Evolutionary conservation across 2,329 filamentous ascomycete genomes (phyloP), one percentile per base, ranked within the genome.

Genomic region (Elsinoe australis): DNA sequence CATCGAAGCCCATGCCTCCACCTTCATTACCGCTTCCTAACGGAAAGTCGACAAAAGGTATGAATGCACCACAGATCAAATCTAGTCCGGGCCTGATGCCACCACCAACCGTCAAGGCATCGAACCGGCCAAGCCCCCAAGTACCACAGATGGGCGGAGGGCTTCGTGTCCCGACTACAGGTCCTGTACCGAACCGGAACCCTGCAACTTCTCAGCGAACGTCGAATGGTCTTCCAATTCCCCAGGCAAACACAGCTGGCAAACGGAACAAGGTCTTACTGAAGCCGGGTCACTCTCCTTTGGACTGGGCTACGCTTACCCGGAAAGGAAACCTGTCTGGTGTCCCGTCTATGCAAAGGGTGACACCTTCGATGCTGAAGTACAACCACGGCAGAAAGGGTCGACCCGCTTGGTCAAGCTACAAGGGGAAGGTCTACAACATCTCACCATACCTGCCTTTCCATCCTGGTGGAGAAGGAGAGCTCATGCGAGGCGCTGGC

Each of bases 381-480:
- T 67, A 71, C 31, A 81, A 87, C 67, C 94, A 85, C 31, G 90
- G 90, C 0, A 79, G 90, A 22, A 85, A 84, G 61, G 87, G 87
- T 6, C 82, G 78, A 53, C 86, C 94, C 59, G 87, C 89, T 0
- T 98, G 92, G 92, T 94, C 85, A 52, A 85, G 80, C 1, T 82
- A 94, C 52, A 83, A 87, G 52, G 89, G 90, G 1, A 85, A 85
- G 59, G 90, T 96, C 21, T 98, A 96, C 68, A 96, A 96, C 60
- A 82, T 98, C 50, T 83, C 83, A 0, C 87, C 90, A 0, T 98
- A 96, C 62, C 63, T 88, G 28, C 81, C 85, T 1, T 98, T 88
- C 62, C 92, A 98, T 64, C 92, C 92, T 0, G 92, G 92, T 17
- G 92, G 86, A 6, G 78, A 83, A 57, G 79, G 80, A 3, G 85